These are phyloP conservation scores for Entomortierella beljakovae DNA, from an alignment of 192 early-diverging fungal species.

Conservation along the genomic window DNA sequence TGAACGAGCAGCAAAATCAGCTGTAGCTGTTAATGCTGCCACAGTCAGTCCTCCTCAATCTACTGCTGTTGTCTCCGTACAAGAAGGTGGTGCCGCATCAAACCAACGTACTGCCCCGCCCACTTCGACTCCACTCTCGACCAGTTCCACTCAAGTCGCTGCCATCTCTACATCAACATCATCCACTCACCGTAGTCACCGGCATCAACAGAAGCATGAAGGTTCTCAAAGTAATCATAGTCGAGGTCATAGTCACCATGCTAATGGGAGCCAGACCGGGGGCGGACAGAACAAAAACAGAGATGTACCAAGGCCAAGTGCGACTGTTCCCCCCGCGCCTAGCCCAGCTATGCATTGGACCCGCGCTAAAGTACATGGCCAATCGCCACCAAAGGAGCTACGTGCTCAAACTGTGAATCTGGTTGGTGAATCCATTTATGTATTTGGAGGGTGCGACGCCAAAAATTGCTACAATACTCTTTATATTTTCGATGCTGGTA, in stretches of 20 bases:
- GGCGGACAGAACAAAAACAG: background rate
- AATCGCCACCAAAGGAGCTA: slow-evolving; percentile 68
- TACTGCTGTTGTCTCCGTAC: slow-evolving; percentile 4
- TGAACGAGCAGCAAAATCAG: slow-evolving; percentile 4
- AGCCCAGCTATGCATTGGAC: slow-evolving; percentile 89
- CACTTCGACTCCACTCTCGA: background rate
- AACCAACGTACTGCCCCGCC: background rate
- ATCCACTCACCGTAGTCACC: background rate
- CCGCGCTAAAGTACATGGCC: slow-evolving; percentile 68
- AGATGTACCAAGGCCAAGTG: slow-evolving; percentile 26
- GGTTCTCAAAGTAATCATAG: background rate
- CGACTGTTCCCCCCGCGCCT: slow-evolving; percentile 67
- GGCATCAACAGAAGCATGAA: background rate
- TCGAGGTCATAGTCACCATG: slow-evolving; percentile 1
- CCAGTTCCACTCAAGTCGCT: background rate
- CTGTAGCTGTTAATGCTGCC: slow-evolving; percentile 5
- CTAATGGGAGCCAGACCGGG: background rate
- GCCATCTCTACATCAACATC: background rate
- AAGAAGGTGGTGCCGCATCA: background rate
- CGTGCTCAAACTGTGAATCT: slow-evolving; percentile 84
- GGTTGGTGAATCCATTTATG: slow-evolving; percentile 79
- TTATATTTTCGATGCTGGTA: slow-evolving; percentile 82
- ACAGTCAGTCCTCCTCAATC: background rate
- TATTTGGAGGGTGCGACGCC: slow-evolving; percentile 91
- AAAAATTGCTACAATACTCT: slow-evolving; percentile 78